These are phyloP conservation scores for Cryptosporidium canis DNA, from an alignment of 169 alveolate species.

Conservation along the genomic window DNA sequence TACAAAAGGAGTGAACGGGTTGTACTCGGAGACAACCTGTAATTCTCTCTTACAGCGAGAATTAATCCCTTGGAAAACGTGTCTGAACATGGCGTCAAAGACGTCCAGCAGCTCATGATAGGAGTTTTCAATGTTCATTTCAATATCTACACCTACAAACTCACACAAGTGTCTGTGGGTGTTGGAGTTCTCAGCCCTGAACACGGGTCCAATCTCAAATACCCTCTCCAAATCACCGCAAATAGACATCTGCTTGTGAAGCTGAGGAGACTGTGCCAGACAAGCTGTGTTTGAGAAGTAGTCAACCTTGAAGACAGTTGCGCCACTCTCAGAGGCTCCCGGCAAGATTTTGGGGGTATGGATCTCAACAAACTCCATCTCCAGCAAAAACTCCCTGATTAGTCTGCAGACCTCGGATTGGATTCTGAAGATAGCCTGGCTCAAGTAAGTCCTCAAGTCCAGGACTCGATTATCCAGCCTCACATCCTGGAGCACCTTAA, in stretches of 20 bases:
- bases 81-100: conserved; percentile 87
- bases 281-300: conserved; percentile 93
- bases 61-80: conserved; percentile 87
- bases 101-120: conserved; percentile 95
- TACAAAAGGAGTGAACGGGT: conserved; percentile 87
- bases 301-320: conserved; percentile 92
- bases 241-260: conserved; percentile 98
- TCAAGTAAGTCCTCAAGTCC: conserved; percentile 94
- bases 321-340: conserved; percentile 99
- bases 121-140: conserved; percentile 95
- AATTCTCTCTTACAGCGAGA: conserved; percentile 85
- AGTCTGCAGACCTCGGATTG: conserved; percentile 93
- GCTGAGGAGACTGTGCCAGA: conserved; percentile 99
- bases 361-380: conserved; percentile 94
- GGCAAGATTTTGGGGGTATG: conserved; percentile 99
- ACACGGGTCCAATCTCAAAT: conserved; percentile 99
- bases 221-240: conserved; percentile 96
- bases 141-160: conserved; percentile 98
- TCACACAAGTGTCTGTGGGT: conserved; percentile 99
- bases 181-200: conserved; percentile 98
- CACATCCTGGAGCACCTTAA: conserved; percentile 93
- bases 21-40: conserved; percentile 85
- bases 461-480: conserved; percentile 96
- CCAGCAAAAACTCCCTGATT: conserved; percentile 90
- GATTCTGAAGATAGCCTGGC: conserved; percentile 93